Evolutionary conservation across 2,329 filamentous ascomycete species (phyloP).

Genomic region (Ophiostoma himal-ulmi): DNA sequence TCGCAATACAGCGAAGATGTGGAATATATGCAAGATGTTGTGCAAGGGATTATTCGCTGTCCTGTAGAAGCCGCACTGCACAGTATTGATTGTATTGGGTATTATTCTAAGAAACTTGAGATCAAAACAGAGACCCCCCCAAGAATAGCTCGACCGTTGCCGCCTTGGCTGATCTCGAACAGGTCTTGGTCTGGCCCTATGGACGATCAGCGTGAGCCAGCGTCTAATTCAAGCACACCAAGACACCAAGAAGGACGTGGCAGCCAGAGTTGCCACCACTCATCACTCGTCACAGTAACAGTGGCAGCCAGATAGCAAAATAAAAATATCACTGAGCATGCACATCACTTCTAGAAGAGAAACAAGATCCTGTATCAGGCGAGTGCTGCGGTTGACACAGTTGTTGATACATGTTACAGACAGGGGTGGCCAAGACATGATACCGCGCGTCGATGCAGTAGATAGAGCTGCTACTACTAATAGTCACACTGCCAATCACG

Average conservation of each 20-base stretch:
- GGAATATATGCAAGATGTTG: neutral
- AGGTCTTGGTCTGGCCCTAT: conserved; percentile 1
- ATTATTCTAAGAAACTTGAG: no score
- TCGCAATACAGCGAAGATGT: neutral
- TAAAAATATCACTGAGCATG: neutral
- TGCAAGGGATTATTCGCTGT: neutral
- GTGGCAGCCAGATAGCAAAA: neutral
- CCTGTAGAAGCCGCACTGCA: neutral
- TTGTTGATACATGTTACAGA: conserved; percentile 4
- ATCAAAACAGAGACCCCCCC: no score
- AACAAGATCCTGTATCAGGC: conserved; percentile 6
- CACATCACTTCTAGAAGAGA: neutral
- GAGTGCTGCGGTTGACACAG: neutral
- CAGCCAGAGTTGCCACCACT: neutral
- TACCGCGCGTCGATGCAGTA: neutral
- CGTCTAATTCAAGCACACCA: neutral
- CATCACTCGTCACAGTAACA: neutral
- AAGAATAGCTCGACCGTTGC: neutral
- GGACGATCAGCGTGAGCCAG: neutral
- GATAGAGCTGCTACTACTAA: neutral
- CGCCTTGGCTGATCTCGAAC: neutral
- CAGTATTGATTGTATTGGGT: neutral
- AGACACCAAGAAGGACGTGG: neutral
- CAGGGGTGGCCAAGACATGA: neutral
- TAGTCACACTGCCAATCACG: neutral